These are phyloP conservation scores for Saturnispora diversa DNA, from an alignment of 805 yeast genomes.

Conservation along the genomic window DNA sequence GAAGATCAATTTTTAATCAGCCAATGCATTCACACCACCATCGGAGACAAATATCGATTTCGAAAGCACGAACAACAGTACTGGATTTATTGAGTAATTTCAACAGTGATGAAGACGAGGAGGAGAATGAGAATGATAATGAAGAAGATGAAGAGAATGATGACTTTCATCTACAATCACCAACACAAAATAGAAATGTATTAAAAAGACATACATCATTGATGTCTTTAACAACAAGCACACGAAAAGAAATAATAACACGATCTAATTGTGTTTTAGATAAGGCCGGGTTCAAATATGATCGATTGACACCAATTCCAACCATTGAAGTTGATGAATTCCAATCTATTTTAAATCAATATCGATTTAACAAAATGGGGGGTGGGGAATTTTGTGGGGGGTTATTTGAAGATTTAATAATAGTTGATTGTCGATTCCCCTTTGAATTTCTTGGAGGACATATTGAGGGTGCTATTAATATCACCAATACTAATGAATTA, in stretches of 20 bases:
- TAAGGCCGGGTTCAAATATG: slow-evolving; percentile 5
- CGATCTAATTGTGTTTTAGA: slow-evolving; percentile 6
- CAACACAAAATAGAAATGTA: slow-evolving; percentile 6
- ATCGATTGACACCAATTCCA: slow-evolving; percentile 38
- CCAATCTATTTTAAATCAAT: slow-evolving; percentile 40
- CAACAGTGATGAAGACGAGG: background rate
- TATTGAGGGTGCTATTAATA: slow-evolving; percentile 72
- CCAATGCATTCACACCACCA: background rate
- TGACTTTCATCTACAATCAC: slow-evolving; percentile 4
- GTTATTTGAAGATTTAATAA: slow-evolving; percentile 44
- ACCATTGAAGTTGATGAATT: slow-evolving; percentile 55
- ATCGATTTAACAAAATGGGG: slow-evolving; percentile 26
- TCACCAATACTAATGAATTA: slow-evolving; percentile 60
- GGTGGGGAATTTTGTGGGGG: slow-evolving; percentile 29
- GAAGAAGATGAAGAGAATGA: background rate
- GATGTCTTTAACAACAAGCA: slow-evolving; percentile 2
- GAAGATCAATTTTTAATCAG: background rate
- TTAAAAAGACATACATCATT: slow-evolving; percentile 6
- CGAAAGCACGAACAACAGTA: slow-evolving; percentile 2
- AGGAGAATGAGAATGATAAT: background rate
- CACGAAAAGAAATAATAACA: background rate
- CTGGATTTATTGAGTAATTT: background rate
- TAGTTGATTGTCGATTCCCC: slow-evolving; percentile 87
- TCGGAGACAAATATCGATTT: slow-evolving; percentile 1
- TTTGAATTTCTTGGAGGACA: slow-evolving; percentile 94